phyloP scores from a whole-genome alignment of 2,329 filamentous ascomycete species.

The Stachybotrys chlorohalonatus region DNA sequence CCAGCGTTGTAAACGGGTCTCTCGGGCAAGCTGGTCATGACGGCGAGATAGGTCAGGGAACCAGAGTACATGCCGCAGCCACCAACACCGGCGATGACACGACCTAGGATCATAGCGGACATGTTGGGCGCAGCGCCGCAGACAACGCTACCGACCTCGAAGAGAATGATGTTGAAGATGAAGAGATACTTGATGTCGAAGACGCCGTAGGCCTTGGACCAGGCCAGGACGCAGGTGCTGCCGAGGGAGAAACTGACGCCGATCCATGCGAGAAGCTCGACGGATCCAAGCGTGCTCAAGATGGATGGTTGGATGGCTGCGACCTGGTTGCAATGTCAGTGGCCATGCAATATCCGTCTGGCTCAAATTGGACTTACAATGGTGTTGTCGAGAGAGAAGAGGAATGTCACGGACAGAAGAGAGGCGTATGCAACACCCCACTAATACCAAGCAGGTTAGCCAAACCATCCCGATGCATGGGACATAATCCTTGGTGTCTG shows the following conservation, averaged over 20 bases:
- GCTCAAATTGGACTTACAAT: slow-evolving; percentile 3
- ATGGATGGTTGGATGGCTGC: slow-evolving; percentile 11
- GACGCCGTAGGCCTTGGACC: slow-evolving; percentile 22
- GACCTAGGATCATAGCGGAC: slow-evolving; percentile 32
- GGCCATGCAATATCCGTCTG: background rate
- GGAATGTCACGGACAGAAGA: background rate
- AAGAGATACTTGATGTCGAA: slow-evolving; percentile 34
- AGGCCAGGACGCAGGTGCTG: background rate
- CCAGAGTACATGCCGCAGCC: slow-evolving; percentile 29
- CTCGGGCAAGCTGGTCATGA: slow-evolving; percentile 14
- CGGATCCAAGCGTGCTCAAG: slow-evolving; percentile 3
- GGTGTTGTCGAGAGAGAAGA: slow-evolving; percentile 9
- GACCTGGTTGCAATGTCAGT: background rate
- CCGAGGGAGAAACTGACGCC: slow-evolving; percentile 7
- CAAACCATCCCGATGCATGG: no score
- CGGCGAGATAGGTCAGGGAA: slow-evolving; percentile 12
- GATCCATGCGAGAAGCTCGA: slow-evolving; percentile 9
- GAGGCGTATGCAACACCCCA: slow-evolving; percentile 2
- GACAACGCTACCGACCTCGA: slow-evolving; percentile 16
- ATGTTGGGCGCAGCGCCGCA: slow-evolving; percentile 31
- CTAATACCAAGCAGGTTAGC: background rate
- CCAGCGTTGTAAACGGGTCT: slow-evolving; percentile 12
- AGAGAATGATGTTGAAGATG: slow-evolving; percentile 8
- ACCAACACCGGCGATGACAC: slow-evolving; percentile 30
- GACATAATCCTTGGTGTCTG: no score